Evolutionary conservation across 169 alveolate species (phyloP).

Genomic region (Plasmodium relictum): DNA sequence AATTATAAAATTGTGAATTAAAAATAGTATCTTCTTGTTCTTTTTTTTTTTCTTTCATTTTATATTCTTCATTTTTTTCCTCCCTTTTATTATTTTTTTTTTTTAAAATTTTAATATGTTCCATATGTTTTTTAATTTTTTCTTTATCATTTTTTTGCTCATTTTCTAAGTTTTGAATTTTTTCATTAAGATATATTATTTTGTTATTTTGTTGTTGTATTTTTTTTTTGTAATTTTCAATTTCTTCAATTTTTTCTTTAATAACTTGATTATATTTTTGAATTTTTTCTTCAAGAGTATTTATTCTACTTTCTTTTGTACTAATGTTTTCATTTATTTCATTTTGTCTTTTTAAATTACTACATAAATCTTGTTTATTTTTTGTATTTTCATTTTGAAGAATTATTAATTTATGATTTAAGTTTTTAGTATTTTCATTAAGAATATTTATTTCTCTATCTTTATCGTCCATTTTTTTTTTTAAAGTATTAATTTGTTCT

Average conservation of each 20-base stretch:
- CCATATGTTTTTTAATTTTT: slow-evolving; percentile 46
- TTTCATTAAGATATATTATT: slow-evolving; percentile 23
- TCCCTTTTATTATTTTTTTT: slow-evolving; percentile 23
- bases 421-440: slow-evolving; percentile 8
- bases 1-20: slow-evolving; percentile 48
- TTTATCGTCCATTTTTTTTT: slow-evolving; percentile 32
- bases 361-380: slow-evolving; percentile 35
- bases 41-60: slow-evolving; percentile 22
- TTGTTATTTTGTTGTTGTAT: slow-evolving; percentile 33
- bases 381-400: slow-evolving; percentile 34
- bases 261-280: slow-evolving; percentile 33
- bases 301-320: slow-evolving; percentile 26
- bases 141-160: slow-evolving; percentile 40
- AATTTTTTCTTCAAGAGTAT: slow-evolving; percentile 21
- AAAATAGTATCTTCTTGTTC: slow-evolving; percentile 41
- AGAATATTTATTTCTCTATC: slow-evolving; percentile 13
- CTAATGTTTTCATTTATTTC: slow-evolving; percentile 50
- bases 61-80: slow-evolving; percentile 15
- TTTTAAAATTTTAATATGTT: slow-evolving; percentile 39
- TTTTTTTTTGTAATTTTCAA: slow-evolving; percentile 50
- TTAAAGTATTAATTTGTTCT: slow-evolving; percentile 7
- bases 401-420: slow-evolving; percentile 18
- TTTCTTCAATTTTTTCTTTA: slow-evolving; percentile 52
- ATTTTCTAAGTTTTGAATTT: slow-evolving; percentile 31
- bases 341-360: slow-evolving; percentile 45